Evolutionary conservation across 2,329 filamentous ascomycete genomes (phyloP).

Genomic region (Corinectria fuckeliana): DNA sequence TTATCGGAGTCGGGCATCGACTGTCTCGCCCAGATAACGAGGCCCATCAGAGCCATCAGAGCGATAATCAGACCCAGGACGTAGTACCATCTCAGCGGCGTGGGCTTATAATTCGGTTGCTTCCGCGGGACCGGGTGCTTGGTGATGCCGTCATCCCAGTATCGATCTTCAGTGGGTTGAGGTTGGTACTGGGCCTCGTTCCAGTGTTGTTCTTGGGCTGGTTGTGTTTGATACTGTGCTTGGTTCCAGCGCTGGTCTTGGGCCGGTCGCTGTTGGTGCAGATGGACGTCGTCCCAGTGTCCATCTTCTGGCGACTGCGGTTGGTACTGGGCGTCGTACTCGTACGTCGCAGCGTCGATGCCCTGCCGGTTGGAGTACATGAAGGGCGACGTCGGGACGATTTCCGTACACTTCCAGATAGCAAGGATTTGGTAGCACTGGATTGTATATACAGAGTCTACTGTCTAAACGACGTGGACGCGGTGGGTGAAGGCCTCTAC

Average conservation of each 20-base stretch:
- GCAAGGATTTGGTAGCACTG: background rate
- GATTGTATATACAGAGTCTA: no score
- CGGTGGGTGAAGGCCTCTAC: background rate
- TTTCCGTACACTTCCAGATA: slow-evolving; percentile 18
- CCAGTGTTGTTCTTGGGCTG: background rate
- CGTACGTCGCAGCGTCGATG: slow-evolving; percentile 17
- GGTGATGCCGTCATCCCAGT: slow-evolving; percentile 26
- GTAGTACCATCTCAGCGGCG: slow-evolving; percentile 37
- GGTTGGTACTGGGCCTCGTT: background rate
- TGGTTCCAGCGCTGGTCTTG: background rate
- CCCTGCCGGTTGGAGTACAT: slow-evolving; percentile 32
- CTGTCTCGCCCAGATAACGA: slow-evolving; percentile 33
- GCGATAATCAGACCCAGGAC: slow-evolving; percentile 24
- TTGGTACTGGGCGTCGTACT: slow-evolving; percentile 30
- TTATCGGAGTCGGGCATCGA: slow-evolving; percentile 35
- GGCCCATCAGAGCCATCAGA: slow-evolving; percentile 29
- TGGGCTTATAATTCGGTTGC: slow-evolving; percentile 32
- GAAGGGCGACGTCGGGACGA: background rate
- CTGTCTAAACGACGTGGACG: background rate
- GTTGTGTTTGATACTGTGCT: background rate
- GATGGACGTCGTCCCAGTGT: slow-evolving; percentile 22
- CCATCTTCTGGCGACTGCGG: slow-evolving; percentile 32
- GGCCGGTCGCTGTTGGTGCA: background rate
- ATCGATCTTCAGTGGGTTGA: slow-evolving; percentile 29
- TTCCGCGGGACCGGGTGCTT: slow-evolving; percentile 25